Conservation (phyloP, 176 grass and related monocot genomes). For the Hyparrhenia diplandra region DNA sequence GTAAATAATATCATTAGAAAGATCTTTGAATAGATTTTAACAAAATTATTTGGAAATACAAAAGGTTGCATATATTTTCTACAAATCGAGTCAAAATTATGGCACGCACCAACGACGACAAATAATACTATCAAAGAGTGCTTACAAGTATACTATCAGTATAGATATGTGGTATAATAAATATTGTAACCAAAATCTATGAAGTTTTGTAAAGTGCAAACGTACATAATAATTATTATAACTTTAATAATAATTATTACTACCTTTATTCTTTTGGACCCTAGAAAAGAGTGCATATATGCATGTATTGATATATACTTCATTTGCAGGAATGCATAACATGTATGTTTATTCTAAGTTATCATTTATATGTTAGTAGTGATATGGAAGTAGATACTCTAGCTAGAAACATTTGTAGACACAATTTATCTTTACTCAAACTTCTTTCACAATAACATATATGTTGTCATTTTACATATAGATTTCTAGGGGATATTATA, state of each 20-base stretch:
- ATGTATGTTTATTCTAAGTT: not conserved
- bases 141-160: not conserved
- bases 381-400: not conserved
- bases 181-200: not conserved
- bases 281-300: not conserved
- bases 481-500: not conserved
- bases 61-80: no score
- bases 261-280: not conserved
- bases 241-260: no score
- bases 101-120: no score
- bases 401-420: not conserved
- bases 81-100: no score
- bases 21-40: no score
- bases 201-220: not conserved
- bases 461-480: not conserved
- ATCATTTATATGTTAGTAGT: not conserved
- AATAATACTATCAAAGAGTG: no score
- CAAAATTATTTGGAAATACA: no score
- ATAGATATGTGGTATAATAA: not conserved
- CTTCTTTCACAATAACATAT: not conserved
- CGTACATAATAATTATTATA: not conserved
- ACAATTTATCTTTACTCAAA: not conserved
- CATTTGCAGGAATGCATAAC: no score
- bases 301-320: not conserved
- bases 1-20: no score